Conservation (phyloP, 805 yeast genomes). For the Saturnispora dispora region DNA sequence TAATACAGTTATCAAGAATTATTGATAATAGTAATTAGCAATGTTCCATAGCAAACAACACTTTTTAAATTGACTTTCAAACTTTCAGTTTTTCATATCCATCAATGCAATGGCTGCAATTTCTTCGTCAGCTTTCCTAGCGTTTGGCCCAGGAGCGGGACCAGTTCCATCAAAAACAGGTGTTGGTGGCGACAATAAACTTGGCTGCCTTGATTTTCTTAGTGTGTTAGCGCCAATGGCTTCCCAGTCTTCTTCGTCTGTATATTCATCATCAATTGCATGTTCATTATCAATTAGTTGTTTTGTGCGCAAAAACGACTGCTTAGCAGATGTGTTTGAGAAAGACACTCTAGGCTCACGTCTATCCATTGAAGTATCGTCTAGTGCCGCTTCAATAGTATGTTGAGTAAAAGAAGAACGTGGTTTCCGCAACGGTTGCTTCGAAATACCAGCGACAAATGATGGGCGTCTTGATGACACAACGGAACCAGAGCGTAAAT, state of each 20-base stretch:
- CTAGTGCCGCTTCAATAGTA: slow-evolving; percentile 25
- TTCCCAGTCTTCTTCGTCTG: slow-evolving; percentile 98
- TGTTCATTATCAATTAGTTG: slow-evolving; percentile 18
- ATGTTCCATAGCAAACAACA: background rate
- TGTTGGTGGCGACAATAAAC: slow-evolving; percentile 17
- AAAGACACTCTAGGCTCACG: slow-evolving; percentile 29
- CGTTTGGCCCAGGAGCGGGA: slow-evolving; percentile 5
- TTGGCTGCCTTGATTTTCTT: slow-evolving; percentile 19
- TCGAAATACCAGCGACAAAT: slow-evolving; percentile 25
- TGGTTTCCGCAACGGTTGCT: slow-evolving; percentile 23
- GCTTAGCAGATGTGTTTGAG: slow-evolving; percentile 29
- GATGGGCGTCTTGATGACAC: slow-evolving; percentile 25
- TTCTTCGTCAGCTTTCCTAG: slow-evolving; percentile 24
- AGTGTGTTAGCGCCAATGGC: slow-evolving; percentile 73
- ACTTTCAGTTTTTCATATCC: slow-evolving; percentile 21
- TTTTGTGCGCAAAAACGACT: slow-evolving; percentile 31
- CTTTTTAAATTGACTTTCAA: background rate
- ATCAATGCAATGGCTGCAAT: slow-evolving; percentile 29
- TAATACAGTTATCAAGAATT: background rate
- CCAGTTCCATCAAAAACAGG: slow-evolving; percentile 7
- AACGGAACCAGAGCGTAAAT: slow-evolving; percentile 18
- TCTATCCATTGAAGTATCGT: slow-evolving; percentile 25
- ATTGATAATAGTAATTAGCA: background rate
- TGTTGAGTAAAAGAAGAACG: slow-evolving; percentile 26
- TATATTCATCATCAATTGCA: slow-evolving; percentile 26